Evolutionary conservation across 2,329 filamentous ascomycete genomes (phyloP), one percentile per base, ranked within the genome.

Genomic region (Pseudocercospora ulei): DNA sequence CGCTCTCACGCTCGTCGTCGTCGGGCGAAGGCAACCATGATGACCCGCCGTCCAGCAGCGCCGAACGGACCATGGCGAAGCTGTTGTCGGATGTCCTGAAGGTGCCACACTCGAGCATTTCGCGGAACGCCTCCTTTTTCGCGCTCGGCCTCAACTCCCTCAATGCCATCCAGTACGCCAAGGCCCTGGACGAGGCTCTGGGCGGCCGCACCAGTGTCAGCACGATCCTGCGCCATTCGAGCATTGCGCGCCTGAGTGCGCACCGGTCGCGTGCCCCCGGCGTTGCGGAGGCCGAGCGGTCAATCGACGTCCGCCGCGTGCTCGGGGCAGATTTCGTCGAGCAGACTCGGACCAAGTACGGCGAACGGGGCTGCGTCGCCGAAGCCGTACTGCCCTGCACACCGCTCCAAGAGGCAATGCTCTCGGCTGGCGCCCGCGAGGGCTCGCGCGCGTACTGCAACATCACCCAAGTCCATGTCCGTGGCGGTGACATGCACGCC

Each of bases 371-470:
- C 2, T 25, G 29, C 3, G 13, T 49, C 0, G 64, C 81, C 2
- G 61, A 71, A 18, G 66, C 64, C 1, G 67, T 93, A 5, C 62
- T 87, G 3, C 86, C 86, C 1, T 94, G 87, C 56, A 92, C 85
- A 1, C 82, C 86, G 1, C 64, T 95, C 0, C 87, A 95, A 58
- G 82, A 92, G 63, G 81, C 80, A 1, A 94, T 94, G 85, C 66
- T 94, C 0, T 78, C 76, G 2, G 72, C 75, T 5, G 62, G 62
- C 16, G 49, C 58, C 3, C 62, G 62, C 52, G 65, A 46, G 2
- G 60, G 60, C 1, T 58, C 64, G 7, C 61, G 62, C 1, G 68
- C 76, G 1, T 94, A 94, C 56, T 76, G 72, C 52, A 94, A 93
- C 56, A 73, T 73, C 31, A 75, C 83, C 39, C 60, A 79, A 0